Evolutionary conservation across 768 basidiomycete species (phyloP).

Genomic region (Mycena galericulata): DNA sequence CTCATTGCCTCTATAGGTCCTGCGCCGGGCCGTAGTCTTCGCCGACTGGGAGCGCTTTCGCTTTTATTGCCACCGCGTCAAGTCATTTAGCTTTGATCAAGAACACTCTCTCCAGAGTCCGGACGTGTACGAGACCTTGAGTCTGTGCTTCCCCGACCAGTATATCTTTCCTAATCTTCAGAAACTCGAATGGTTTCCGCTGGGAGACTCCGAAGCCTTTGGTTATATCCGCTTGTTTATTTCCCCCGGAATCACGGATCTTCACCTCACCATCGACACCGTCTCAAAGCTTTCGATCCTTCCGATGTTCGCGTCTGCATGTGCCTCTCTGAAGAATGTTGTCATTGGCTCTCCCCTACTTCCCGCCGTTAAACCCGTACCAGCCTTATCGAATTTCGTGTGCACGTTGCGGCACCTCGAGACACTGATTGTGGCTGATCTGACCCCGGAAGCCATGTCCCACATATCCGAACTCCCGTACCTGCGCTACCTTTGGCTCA

Average conservation of each 20-base stretch:
- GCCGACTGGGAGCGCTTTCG: not conserved
- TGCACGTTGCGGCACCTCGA: not conserved
- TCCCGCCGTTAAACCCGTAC: not conserved
- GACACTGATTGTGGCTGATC: not conserved
- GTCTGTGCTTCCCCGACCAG: not conserved
- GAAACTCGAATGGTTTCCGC: not conserved
- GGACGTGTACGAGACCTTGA: constrained; percentile 13
- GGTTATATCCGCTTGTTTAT: constrained; percentile 4
- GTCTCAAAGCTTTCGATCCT: not conserved
- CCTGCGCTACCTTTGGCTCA: not conserved
- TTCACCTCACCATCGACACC: not conserved
- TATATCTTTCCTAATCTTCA: not conserved
- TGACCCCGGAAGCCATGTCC: not conserved
- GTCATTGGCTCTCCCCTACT: not conserved
- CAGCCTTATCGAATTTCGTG: not conserved
- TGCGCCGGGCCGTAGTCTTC: not conserved
- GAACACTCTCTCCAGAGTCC: not conserved
- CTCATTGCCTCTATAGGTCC: not conserved
- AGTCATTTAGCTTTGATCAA: not conserved
- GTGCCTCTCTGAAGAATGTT: not conserved
- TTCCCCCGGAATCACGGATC: not conserved
- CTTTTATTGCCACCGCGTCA: not conserved
- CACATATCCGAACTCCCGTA: not conserved
- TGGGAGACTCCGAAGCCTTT: not conserved
- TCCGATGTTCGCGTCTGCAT: not conserved